phyloP scores from a whole-genome alignment of 805 yeast species.

The Saturnispora mendoncae region DNA sequence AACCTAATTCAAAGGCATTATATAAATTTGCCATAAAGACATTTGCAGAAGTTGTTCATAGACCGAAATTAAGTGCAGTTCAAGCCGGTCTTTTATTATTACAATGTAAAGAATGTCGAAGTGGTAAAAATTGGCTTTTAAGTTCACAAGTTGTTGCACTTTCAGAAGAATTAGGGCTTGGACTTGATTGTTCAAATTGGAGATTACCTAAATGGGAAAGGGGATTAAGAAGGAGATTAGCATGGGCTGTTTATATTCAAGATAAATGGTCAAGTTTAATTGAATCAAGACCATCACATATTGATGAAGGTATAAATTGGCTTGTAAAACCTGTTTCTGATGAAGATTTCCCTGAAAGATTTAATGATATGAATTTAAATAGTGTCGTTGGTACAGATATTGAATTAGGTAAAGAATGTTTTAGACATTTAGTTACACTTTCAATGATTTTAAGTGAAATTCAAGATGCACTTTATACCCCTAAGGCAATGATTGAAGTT shows the following conservation, averaged over 20 bases:
- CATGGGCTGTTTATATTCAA: slow-evolving; percentile 93
- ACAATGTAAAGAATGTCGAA: slow-evolving; percentile 40
- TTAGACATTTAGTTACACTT: slow-evolving; percentile 57
- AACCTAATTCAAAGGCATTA: slow-evolving; percentile 67
- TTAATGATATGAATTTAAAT: slow-evolving; percentile 21
- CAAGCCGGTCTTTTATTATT: slow-evolving; percentile 78
- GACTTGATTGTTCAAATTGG: slow-evolving; percentile 88
- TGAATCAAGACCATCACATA: slow-evolving; percentile 80
- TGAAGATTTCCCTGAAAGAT: slow-evolving; percentile 74
- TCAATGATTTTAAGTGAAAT: slow-evolving; percentile 66
- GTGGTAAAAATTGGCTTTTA: slow-evolving; percentile 64
- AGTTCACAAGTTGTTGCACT: slow-evolving; percentile 81
- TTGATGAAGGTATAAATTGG: slow-evolving; percentile 69
- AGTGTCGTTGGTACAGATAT: slow-evolving; percentile 47
- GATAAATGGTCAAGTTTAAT: slow-evolving; percentile 84
- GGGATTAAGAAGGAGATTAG: slow-evolving; percentile 74
- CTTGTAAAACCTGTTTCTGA: slow-evolving; percentile 56
- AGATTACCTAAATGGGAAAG: slow-evolving; percentile 92
- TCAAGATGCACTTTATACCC: slow-evolving; percentile 61
- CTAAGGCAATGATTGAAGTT: slow-evolving; percentile 50
- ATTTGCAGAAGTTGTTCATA: slow-evolving; percentile 63
- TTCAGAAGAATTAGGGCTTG: slow-evolving; percentile 85
- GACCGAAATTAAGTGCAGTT: slow-evolving; percentile 86
- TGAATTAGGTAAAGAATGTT: slow-evolving; percentile 59
- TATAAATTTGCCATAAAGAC: slow-evolving; percentile 59